Conservation (phyloP, 768 basidiomycete species). For the Mycena pura region DNA sequence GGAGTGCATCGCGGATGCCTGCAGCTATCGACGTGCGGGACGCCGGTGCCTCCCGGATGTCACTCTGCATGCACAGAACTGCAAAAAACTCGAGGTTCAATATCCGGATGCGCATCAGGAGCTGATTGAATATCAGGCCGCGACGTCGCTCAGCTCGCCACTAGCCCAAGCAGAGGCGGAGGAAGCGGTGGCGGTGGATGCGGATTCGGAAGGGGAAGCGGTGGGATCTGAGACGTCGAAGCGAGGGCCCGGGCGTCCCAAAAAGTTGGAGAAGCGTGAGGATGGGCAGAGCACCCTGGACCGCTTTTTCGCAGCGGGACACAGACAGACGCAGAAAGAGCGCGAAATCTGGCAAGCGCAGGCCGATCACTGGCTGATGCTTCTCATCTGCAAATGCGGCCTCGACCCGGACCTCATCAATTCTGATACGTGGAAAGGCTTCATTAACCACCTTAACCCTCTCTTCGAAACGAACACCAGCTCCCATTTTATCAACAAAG, state of each 20-base stretch:
- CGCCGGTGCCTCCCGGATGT: background rate
- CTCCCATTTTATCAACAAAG: background rate
- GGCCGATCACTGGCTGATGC: background rate
- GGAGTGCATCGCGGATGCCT: background rate
- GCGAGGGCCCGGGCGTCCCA: background rate
- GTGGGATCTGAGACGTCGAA: background rate
- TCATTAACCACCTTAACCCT: background rate
- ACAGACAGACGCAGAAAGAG: background rate
- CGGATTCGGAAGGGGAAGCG: too few species aligned
- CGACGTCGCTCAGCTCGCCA: background rate
- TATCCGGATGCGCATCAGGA: too few species aligned
- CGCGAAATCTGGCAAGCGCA: background rate
- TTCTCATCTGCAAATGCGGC: slow-evolving; percentile 1
- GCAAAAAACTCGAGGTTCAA: background rate
- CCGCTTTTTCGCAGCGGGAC: background rate
- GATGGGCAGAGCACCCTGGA: background rate
- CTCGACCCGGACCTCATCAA: background rate
- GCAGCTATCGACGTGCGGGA: background rate
- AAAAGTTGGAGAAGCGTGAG: background rate
- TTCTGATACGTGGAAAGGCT: background rate
- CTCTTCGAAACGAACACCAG: background rate
- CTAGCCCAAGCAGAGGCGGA: background rate
- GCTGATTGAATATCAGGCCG: background rate
- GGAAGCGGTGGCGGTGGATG: background rate
- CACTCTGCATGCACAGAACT: background rate